Conservation (phyloP, 2,329 filamentous ascomycete genomes). For the Neurospora sp. region DNA sequence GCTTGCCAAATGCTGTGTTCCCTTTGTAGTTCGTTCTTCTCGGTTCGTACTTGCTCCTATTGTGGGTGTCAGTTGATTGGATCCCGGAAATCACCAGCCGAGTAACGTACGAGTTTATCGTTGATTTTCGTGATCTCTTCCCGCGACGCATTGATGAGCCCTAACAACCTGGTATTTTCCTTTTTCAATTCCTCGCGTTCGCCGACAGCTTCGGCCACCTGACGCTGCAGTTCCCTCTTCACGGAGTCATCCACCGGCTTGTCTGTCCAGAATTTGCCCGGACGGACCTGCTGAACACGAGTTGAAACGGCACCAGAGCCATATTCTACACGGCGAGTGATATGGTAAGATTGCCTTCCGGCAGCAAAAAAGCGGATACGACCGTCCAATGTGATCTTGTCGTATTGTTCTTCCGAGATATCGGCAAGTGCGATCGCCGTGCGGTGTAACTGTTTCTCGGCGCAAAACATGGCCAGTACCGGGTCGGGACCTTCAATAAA, state of each 20-base stretch:
- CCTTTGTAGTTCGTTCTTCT: conserved; percentile 60
- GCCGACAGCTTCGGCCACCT: conserved; percentile 32
- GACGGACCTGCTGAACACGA: conserved; percentile 48
- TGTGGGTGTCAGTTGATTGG: conserved; percentile 9
- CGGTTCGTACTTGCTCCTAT: conserved; percentile 40
- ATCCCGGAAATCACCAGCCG: not conserved
- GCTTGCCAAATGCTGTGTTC: conserved; percentile 54
- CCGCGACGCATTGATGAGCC: conserved; percentile 31
- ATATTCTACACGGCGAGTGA: conserved; percentile 70
- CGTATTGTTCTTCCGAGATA: conserved; percentile 57
- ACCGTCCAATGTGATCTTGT: conserved; percentile 48
- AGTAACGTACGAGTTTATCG: conserved; percentile 32
- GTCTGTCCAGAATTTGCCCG: conserved; percentile 64
- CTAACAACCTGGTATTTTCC: conserved; percentile 24
- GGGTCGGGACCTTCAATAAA: conserved; percentile 70
- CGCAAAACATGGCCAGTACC: conserved; percentile 82
- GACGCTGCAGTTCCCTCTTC: conserved; percentile 50
- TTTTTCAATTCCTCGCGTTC: conserved; percentile 27
- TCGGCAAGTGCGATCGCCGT: conserved; percentile 56
- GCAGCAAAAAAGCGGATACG: conserved; percentile 62
- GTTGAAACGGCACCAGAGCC: conserved; percentile 65
- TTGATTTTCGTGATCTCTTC: conserved; percentile 32
- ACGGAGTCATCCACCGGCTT: conserved; percentile 61
- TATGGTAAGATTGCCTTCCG: conserved; percentile 51
- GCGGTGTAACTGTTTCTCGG: conserved; percentile 57